A percentile compares a stretch with the other conserved stretches of the same genome.
These are phyloP conservation scores for Eimeria praecox DNA, from an alignment of 169 alveolate species.

Conservation along the genomic window DNA sequence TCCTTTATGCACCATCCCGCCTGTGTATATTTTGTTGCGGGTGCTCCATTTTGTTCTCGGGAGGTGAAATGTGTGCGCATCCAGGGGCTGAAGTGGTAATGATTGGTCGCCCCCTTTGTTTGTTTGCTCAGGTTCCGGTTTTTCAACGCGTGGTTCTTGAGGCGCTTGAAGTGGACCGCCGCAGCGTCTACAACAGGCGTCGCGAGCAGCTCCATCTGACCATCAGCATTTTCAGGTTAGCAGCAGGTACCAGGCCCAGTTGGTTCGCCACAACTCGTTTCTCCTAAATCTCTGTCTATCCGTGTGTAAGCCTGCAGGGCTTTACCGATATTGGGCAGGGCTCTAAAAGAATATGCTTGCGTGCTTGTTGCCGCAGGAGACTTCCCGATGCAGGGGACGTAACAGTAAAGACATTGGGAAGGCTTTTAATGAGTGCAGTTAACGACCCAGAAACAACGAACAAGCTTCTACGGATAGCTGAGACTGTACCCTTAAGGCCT, in stretches of 20 bases:
- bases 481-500: constrained; percentile 18
- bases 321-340: background rate
- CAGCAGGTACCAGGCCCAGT: background rate
- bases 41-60: background rate
- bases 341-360: background rate
- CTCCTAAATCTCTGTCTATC: background rate
- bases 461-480: constrained; percentile 45
- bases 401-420: constrained; percentile 32
- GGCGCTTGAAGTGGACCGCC: constrained; percentile 79
- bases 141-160: constrained; percentile 75
- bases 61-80: background rate
- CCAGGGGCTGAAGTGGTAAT: background rate
- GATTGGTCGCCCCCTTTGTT: background rate
- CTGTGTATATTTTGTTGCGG: background rate
- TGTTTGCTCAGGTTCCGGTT: constrained; percentile 67
- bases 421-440: background rate
- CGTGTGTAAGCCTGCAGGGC: background rate
- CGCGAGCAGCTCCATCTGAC: constrained; percentile 73
- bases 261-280: background rate
- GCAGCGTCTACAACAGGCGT: constrained; percentile 80
- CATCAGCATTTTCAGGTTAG: constrained; percentile 66
- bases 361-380: background rate
- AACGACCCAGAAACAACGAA: constrained; percentile 28
- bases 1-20: background rate
- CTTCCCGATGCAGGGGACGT: constrained; percentile 39